phyloP scores from a whole-genome alignment of 2,329 filamentous ascomycete species.

The Fusarium robinianum region DNA sequence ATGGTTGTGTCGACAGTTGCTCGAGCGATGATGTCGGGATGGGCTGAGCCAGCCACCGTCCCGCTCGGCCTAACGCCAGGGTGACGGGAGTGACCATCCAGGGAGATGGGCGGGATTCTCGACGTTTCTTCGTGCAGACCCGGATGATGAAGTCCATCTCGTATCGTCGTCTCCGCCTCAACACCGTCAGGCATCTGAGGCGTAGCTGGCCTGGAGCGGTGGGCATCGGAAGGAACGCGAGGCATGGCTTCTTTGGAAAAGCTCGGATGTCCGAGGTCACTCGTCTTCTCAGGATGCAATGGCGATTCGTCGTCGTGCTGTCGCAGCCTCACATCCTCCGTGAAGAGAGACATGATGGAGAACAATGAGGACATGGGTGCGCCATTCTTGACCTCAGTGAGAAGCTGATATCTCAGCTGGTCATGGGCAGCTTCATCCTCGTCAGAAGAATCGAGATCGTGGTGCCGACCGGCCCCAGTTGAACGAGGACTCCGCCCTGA shows the following conservation, averaged over 20 bases:
- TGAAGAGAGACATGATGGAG: constrained; percentile 95
- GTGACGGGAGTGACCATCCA: constrained; percentile 56
- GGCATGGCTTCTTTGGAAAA: constrained; percentile 28
- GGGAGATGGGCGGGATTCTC: constrained; percentile 73
- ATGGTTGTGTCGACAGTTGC: constrained; percentile 97
- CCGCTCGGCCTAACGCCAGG: constrained; percentile 47
- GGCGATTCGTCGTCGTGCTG: constrained; percentile 64
- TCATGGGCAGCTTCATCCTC: constrained; percentile 71
- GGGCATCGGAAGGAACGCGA: constrained; percentile 25
- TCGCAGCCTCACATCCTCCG: constrained; percentile 85
- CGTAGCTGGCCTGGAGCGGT: constrained; percentile 45
- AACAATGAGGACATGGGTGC: constrained; percentile 98
- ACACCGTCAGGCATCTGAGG: constrained; percentile 43
- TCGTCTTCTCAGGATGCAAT: constrained; percentile 28
- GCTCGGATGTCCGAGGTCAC: constrained; percentile 38
- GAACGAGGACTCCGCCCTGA: constrained; percentile 65
- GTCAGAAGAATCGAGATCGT: constrained; percentile 51
- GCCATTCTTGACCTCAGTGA: constrained; percentile 97
- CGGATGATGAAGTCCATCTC: constrained; percentile 17
- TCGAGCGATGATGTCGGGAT: constrained; percentile 95
- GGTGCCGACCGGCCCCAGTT: constrained; percentile 26
- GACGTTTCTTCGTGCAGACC: constrained; percentile 39
- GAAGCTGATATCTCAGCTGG: constrained; percentile 86
- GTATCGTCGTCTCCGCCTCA: constrained; percentile 20
- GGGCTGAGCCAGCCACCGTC: constrained; percentile 71